Percentiles rank a stretch among this genome's conserved stretches.
phyloP scores from a whole-genome alignment of 1,284 basidiomycete species.

The Moesziomyces sp. region DNA sequence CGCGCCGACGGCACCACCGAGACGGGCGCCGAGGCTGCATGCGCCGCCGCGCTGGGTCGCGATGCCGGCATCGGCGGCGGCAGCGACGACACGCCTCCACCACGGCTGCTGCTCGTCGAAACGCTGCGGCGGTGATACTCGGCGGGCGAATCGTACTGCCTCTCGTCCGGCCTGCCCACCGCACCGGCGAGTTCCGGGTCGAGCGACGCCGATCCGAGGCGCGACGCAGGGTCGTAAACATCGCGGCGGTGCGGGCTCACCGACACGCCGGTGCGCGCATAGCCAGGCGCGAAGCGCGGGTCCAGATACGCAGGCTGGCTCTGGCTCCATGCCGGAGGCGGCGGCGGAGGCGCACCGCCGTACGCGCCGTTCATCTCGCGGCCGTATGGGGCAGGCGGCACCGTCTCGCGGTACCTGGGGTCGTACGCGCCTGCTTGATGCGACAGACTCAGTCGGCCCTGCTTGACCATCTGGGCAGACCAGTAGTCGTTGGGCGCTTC shows the following conservation, averaged over 20 bases:
- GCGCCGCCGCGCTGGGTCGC: conserved; percentile 6
- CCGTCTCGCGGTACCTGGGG: conserved; percentile 38
- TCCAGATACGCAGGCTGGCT: conserved; percentile 27
- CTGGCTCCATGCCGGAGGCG: conserved; percentile 28
- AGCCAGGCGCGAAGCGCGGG: conserved; percentile 29
- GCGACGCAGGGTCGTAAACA: conserved; percentile 24
- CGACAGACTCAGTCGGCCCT: conserved; percentile 45
- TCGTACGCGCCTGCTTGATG: conserved; percentile 19
- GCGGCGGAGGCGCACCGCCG: conserved; percentile 13
- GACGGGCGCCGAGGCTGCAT: conserved; percentile 40
- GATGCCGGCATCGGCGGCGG: conserved; percentile 20
- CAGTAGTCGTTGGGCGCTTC: conserved; percentile 42
- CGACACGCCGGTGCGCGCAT: conserved; percentile 35
- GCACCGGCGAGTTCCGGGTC: conserved; percentile 38
- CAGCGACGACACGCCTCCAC: conserved; percentile 17
- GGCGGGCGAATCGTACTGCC: conserved; percentile 10
- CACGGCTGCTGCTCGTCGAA: conserved; percentile 42
- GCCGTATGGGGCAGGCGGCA: conserved; percentile 32
- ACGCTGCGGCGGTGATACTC: conserved; percentile 41
- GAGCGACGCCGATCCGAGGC: conserved; percentile 22
- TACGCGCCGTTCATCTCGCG: conserved; percentile 18
- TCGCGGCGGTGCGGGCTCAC: conserved; percentile 29
- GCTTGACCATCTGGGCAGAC: conserved; percentile 36
- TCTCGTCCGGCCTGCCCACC: not conserved
- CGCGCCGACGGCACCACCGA: conserved; percentile 41